Percentiles rank a stretch among this genome's conserved stretches.
These are phyloP conservation scores for Protoeuglena noctilucae DNA, from an alignment of 139 green algal species.

Conservation along the genomic window DNA sequence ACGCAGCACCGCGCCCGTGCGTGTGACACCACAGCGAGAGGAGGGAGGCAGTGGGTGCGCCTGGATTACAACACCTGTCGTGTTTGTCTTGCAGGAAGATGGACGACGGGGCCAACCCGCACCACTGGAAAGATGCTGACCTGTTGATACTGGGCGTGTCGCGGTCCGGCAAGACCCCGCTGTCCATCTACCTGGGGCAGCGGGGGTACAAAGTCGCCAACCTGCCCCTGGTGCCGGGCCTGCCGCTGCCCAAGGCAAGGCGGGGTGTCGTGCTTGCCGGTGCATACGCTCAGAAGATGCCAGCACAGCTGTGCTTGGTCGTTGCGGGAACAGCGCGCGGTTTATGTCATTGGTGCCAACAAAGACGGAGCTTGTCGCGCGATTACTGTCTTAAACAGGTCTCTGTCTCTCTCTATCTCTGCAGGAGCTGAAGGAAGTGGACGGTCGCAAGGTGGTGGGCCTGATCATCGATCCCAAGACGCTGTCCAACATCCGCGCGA, in stretches of 20 bases:
- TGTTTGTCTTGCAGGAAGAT: no score
- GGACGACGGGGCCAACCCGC: constrained; percentile 29
- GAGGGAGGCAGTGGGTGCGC: no score
- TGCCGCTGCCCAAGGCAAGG: constrained; percentile 25
- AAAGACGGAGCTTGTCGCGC: constrained; percentile 17
- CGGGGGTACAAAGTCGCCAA: constrained; percentile 39
- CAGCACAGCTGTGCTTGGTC: no score
- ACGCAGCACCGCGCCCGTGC: no score
- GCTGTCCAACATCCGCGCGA: constrained; percentile 29
- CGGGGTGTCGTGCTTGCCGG: no score
- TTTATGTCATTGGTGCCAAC: no score
- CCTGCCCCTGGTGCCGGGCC: constrained; percentile 26
- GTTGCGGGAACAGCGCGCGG: no score
- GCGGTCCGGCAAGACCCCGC: constrained; percentile 32
- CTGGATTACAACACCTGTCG: no score
- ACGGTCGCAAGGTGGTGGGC: constrained; percentile 28
- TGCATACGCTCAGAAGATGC: no score
- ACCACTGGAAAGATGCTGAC: constrained; percentile 27
- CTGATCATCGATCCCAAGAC: constrained; percentile 31
- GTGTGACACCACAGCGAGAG: no score
- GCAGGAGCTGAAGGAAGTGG: constrained; percentile 27
- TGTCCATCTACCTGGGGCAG: constrained; percentile 42
- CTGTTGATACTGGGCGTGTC: constrained; percentile 33
- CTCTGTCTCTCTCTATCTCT: not conserved
- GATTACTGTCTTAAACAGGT: not conserved